A percentile compares a stretch with the other conserved stretches of the same genome.
Conservation (phyloP, 495 filamentous ascomycete genomes). For the Lophiostoma macrostomum region DNA sequence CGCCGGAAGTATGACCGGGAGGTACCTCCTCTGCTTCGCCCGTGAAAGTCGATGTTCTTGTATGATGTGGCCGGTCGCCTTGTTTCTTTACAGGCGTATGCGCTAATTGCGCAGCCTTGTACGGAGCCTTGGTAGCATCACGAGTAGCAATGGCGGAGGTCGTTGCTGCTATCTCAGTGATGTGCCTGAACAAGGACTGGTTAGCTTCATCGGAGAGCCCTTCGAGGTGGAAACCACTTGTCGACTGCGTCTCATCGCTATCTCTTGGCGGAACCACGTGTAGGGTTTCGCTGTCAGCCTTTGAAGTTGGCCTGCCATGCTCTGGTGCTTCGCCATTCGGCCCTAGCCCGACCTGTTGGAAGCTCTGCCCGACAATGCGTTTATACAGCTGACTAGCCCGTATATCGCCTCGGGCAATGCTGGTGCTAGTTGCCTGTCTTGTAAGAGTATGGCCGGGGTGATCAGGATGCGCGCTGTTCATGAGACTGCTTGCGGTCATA, state of each 20-base stretch:
- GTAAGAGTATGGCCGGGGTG: slow-evolving; percentile 7
- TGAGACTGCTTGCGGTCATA: slow-evolving; percentile 26
- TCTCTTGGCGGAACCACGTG: slow-evolving; percentile 49
- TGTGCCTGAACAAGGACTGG: slow-evolving; percentile 70
- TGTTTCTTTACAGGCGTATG: slow-evolving; percentile 28
- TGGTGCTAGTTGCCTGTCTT: slow-evolving; percentile 19
- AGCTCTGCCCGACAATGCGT: slow-evolving; percentile 83
- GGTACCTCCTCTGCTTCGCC: slow-evolving; percentile 33
- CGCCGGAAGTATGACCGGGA: slow-evolving; percentile 52
- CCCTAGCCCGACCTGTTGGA: slow-evolving; percentile 70
- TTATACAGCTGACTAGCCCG: slow-evolving; percentile 89
- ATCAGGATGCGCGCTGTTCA: slow-evolving; percentile 12
- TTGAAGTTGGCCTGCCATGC: background rate
- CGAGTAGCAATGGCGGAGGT: slow-evolving; percentile 84
- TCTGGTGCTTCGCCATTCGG: slow-evolving; percentile 21
- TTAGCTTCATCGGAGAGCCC: slow-evolving; percentile 80
- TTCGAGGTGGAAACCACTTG: slow-evolving; percentile 51
- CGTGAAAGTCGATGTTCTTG: slow-evolving; percentile 17
- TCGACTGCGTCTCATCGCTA: slow-evolving; percentile 42
- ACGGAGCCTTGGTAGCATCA: slow-evolving; percentile 59
- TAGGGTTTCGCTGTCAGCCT: slow-evolving; percentile 28
- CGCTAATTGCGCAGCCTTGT: slow-evolving; percentile 47
- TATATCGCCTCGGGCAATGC: slow-evolving; percentile 42
- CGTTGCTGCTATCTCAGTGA: slow-evolving; percentile 89
- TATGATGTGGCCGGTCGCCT: slow-evolving; percentile 19